Evolutionary conservation across 164 flowering plant genomes (phyloP).

Genomic region (Hamamelis virginiana): DNA sequence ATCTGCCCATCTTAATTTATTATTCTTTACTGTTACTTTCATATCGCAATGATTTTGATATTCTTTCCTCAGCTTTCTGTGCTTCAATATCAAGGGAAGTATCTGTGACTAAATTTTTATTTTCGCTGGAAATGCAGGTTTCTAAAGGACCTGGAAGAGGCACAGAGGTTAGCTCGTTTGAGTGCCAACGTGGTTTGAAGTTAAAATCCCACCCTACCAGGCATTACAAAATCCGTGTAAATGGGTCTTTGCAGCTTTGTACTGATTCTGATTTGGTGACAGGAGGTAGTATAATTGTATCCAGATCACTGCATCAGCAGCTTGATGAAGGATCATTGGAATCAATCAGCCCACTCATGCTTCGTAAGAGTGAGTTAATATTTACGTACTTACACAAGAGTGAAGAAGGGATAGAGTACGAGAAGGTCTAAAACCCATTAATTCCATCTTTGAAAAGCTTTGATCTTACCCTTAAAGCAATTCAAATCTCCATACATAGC

Average conservation of each 20-base stretch:
- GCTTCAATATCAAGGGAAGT: too few species aligned
- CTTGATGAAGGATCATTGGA: too few species aligned
- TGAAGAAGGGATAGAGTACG: too few species aligned
- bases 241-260: neutral
- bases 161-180: constrained; percentile 51
- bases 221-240: constrained; percentile 1
- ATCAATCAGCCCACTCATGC: too few species aligned
- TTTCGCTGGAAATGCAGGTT: constrained; percentile 34
- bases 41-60: neutral
- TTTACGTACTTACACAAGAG: too few species aligned
- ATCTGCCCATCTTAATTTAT: neutral
- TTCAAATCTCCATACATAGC: neutral
- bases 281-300: too few species aligned
- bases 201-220: neutral
- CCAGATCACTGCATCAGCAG: too few species aligned
- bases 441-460: too few species aligned
- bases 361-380: too few species aligned
- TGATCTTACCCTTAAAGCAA: too few species aligned
- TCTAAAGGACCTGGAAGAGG: constrained; percentile 74
- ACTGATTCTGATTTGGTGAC: neutral
- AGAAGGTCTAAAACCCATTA: too few species aligned
- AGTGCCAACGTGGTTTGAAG: constrained; percentile 42
- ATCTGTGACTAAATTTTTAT: too few species aligned
- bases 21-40: neutral
- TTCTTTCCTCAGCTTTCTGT: neutral